Percentiles rank a stretch among this genome's conserved stretches.
These are phyloP conservation scores for Leccinum huronense DNA, from an alignment of 1,284 basidiomycete species.

Conservation along the genomic window DNA sequence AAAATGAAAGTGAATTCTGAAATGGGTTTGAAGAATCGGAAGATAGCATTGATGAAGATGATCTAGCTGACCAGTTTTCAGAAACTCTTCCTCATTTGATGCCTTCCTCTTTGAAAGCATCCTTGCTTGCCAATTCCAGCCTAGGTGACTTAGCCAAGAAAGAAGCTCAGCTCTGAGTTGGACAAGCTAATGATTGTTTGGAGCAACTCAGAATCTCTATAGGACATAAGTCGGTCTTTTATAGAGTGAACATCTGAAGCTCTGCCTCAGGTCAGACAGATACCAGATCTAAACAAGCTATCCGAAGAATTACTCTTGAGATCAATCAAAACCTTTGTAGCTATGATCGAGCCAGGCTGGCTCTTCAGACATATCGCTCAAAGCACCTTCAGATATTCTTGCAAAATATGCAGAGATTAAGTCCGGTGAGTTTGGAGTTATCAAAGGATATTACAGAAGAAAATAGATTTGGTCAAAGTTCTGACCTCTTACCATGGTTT, in stretches of 20 bases:
- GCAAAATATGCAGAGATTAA: slow-evolving; percentile 1
- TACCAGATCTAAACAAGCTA: slow-evolving; percentile 14
- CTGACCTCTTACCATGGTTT: background rate
- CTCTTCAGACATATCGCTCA: slow-evolving; percentile 1
- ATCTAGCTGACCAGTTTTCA: background rate
- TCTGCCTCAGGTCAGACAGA: slow-evolving; percentile 7
- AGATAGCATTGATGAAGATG: background rate
- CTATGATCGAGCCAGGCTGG: slow-evolving; percentile 4
- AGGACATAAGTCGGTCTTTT: slow-evolving; percentile 16
- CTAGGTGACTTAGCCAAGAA: background rate
- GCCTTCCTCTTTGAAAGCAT: background rate
- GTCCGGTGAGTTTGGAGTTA: background rate
- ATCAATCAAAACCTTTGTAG: slow-evolving; percentile 12
- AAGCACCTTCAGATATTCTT: background rate
- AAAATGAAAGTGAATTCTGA: background rate
- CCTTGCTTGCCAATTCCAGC: background rate
- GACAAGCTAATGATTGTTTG: background rate
- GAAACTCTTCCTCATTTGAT: background rate
- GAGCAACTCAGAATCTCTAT: slow-evolving; percentile 11
- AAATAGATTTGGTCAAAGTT: background rate
- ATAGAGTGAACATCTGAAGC: slow-evolving; percentile 3
- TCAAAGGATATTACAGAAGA: background rate
- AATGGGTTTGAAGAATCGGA: background rate
- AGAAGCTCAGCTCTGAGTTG: background rate
- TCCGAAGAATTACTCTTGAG: background rate